Conservation (phyloP, 352 stramenopile species). For the Saprolegnia parasitica region DNA sequence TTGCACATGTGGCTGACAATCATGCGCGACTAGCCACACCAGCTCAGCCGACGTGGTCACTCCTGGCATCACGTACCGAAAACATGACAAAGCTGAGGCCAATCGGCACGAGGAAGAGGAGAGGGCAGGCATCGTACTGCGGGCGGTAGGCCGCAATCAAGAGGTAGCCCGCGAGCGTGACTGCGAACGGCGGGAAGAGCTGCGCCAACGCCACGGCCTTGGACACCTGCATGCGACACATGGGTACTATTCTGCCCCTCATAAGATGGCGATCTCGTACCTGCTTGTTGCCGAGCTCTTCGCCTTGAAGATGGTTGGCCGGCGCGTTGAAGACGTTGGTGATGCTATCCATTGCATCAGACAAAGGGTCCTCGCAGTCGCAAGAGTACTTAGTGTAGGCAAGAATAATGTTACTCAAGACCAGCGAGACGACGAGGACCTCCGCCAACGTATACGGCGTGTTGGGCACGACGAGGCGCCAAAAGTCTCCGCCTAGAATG, state of each 20-base stretch:
- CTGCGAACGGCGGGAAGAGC: slow-evolving; percentile 60
- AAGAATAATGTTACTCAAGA: slow-evolving; percentile 74
- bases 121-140: slow-evolving; percentile 62
- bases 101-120: slow-evolving; percentile 75
- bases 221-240: slow-evolving; percentile 36
- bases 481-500: slow-evolving; percentile 12
- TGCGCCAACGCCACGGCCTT: slow-evolving; percentile 74
- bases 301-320: slow-evolving; percentile 46
- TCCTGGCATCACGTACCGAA: slow-evolving; percentile 42
- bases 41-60: not conserved
- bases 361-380: not conserved
- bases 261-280: not conserved
- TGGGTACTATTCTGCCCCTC: not conserved
- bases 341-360: slow-evolving; percentile 30
- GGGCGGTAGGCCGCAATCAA: slow-evolving; percentile 64
- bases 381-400: slow-evolving; percentile 49
- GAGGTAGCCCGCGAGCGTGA: slow-evolving; percentile 52
- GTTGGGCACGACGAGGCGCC: slow-evolving; percentile 36
- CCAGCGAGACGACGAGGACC: slow-evolving; percentile 48
- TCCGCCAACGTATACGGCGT: slow-evolving; percentile 43
- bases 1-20: slow-evolving; percentile 89
- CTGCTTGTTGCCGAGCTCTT: slow-evolving; percentile 81
- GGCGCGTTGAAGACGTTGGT: slow-evolving; percentile 58
- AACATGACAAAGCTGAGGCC: slow-evolving; percentile 83
- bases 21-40: slow-evolving; percentile 64